Percentiles rank a stretch among this genome's conserved stretches.
phyloP scores from a whole-genome alignment of 441 rosid genomes.

The Kokia cookei region DNA sequence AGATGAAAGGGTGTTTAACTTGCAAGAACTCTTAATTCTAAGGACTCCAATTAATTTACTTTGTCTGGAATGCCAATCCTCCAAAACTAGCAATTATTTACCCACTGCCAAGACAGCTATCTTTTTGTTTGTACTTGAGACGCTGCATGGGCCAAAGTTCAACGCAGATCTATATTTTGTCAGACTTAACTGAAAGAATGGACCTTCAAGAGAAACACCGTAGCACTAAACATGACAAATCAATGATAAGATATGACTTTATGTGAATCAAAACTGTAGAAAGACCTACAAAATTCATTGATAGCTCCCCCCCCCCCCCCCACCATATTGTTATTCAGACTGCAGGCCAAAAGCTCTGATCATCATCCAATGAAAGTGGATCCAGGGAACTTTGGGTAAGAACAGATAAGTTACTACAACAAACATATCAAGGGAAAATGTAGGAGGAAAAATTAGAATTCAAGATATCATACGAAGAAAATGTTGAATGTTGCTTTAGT shows the following conservation, averaged over 20 bases:
- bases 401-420: not conserved
- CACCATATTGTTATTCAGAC: not conserved
- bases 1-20: not conserved
- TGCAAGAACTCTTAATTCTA: not conserved
- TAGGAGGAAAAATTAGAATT: not conserved
- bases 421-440: not conserved
- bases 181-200: conserved; percentile 11
- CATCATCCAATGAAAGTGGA: not conserved
- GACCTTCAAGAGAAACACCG: conserved; percentile 1
- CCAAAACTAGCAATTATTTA: conserved; percentile 7
- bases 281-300: not conserved
- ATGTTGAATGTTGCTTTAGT: not conserved
- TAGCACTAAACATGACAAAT: not conserved
- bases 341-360: not conserved
- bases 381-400: not conserved
- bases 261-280: not conserved
- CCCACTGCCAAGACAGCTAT: conserved; percentile 12
- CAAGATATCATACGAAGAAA: not conserved
- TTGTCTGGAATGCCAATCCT: not conserved
- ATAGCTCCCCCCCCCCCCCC: too few relatives aligned
- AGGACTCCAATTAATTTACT: not conserved
- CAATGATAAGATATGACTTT: not conserved
- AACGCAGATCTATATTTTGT: conserved; percentile 5
- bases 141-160: conserved; percentile 10
- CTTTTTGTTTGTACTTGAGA: conserved; percentile 16